phyloP scores from a whole-genome alignment of 2,329 filamentous ascomycete genomes.

The Cercospora sp. region DNA sequence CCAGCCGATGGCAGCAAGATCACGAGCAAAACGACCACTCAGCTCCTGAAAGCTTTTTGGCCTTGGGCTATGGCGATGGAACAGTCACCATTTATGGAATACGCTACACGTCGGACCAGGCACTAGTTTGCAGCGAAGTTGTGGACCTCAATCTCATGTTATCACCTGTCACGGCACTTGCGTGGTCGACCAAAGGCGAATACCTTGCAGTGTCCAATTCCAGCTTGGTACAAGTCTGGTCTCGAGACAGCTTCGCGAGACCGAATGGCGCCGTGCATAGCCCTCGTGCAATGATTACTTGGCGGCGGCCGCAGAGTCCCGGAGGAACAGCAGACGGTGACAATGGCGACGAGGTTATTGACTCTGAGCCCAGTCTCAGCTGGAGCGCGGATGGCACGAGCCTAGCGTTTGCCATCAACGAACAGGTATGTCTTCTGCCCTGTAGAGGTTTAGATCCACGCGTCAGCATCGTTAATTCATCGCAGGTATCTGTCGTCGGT shows the following conservation, averaged over 20 bases:
- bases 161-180: conserved; percentile 42
- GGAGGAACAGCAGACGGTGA: conserved; percentile 6
- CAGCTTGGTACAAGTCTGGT: conserved; percentile 50
- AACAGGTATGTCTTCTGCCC: conserved; percentile 44
- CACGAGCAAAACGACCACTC: conserved; percentile 4
- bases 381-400: conserved; percentile 58
- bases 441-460: neutral
- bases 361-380: conserved; percentile 42
- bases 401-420: conserved; percentile 47
- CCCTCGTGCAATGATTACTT: conserved; percentile 30
- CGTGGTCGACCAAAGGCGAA: conserved; percentile 47
- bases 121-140: conserved; percentile 19
- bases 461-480: neutral
- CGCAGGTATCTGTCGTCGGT: conserved; percentile 1
- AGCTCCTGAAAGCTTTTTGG: conserved; percentile 33
- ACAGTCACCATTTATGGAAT: conserved; percentile 45
- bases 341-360: conserved; percentile 3
- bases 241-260: conserved; percentile 28
- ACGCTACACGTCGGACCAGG: conserved; percentile 10
- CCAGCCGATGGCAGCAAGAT: conserved; percentile 22
- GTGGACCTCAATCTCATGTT: conserved; percentile 28
- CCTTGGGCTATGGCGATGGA: conserved; percentile 45
- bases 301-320: conserved; percentile 29
- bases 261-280: conserved; percentile 21
- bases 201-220: conserved; percentile 48